These are phyloP conservation scores for Torulaspora delbrueckii DNA, from an alignment of 805 yeast genomes.

Conservation along the genomic window DNA sequence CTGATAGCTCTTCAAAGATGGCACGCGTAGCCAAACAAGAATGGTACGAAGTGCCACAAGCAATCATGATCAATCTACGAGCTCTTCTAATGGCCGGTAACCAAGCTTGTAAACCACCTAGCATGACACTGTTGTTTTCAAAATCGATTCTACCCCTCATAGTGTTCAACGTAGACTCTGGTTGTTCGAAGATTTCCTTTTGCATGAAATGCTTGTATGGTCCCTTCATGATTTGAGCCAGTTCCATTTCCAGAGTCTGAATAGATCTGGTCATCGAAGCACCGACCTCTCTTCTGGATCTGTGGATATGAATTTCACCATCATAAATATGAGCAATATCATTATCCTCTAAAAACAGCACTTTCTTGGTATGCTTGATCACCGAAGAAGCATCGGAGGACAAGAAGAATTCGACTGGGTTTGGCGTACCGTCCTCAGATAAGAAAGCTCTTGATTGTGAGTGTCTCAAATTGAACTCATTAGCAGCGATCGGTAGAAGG, in stretches of 20 bases:
- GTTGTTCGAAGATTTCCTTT: conserved; percentile 97
- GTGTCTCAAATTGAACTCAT: conserved; percentile 59
- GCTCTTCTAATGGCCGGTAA: conserved; percentile 88
- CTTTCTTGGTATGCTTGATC: conserved; percentile 94
- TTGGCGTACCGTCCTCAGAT: conserved; percentile 87
- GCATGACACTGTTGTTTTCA: conserved; percentile 63
- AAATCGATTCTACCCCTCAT: conserved; percentile 99
- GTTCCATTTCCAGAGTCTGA: conserved; percentile 93
- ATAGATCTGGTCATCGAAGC: conserved; percentile 93
- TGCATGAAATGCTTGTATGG: conserved; percentile 95
- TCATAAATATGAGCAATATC: conserved; percentile 97
- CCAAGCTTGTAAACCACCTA: conserved; percentile 87
- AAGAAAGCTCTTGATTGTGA: conserved; percentile 96
- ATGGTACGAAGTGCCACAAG: conserved; percentile 98
- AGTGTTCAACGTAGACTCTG: conserved; percentile 95
- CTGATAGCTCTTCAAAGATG: conserved; percentile 92
- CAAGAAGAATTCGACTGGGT: conserved; percentile 91
- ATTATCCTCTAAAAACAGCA: conserved; percentile 92
- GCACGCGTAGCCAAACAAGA: conserved; percentile 97
- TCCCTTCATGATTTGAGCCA: conserved; percentile 98
- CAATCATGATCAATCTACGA: conserved; percentile 94
- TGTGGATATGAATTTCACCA: conserved; percentile 97
- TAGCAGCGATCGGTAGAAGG: conserved; percentile 53
- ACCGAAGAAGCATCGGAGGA: conserved; percentile 98
- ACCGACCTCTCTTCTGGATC: conserved; percentile 83